Percentiles rank a stretch among this genome's conserved stretches.
Evolutionary conservation across 208 protist genomes (phyloP).

Genomic region (Trichomonas gallinae): DNA sequence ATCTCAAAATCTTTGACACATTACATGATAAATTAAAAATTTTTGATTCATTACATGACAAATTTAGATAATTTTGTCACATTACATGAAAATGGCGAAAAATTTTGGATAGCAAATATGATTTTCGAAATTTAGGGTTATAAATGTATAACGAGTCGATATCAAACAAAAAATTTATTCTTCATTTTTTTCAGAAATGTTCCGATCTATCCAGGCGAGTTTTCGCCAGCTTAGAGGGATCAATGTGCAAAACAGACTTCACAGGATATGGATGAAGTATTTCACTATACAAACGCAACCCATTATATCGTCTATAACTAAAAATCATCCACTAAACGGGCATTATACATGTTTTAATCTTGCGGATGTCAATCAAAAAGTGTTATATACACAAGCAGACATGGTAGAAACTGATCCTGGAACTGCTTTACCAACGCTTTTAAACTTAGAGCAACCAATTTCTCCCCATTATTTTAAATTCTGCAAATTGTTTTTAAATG

Average conservation of each 20-base stretch:
- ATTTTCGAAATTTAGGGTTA: no score
- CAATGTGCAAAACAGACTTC: not conserved
- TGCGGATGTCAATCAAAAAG: not conserved
- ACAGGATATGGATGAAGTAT: not conserved
- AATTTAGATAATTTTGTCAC: no score
- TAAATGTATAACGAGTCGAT: no score
- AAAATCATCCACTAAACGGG: not conserved
- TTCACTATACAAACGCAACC: not conserved
- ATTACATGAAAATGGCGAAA: no score
- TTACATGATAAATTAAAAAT: no score
- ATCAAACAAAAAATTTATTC: no score
- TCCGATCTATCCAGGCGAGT: not conserved
- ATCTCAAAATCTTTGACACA: no score
- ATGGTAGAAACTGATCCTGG: not conserved
- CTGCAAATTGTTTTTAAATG: not conserved
- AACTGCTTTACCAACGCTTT: not conserved
- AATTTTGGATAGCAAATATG: no score
- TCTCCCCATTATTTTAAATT: constrained; percentile 19
- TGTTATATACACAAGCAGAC: not conserved
- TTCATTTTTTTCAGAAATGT: not conserved
- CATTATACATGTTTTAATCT: constrained; percentile 11
- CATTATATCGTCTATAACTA: not conserved
- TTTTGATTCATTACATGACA: no score
- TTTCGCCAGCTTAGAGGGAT: not conserved
- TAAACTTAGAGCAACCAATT: not conserved